Conservation (phyloP, 306 rosid species). For the Geum urbanum region DNA sequence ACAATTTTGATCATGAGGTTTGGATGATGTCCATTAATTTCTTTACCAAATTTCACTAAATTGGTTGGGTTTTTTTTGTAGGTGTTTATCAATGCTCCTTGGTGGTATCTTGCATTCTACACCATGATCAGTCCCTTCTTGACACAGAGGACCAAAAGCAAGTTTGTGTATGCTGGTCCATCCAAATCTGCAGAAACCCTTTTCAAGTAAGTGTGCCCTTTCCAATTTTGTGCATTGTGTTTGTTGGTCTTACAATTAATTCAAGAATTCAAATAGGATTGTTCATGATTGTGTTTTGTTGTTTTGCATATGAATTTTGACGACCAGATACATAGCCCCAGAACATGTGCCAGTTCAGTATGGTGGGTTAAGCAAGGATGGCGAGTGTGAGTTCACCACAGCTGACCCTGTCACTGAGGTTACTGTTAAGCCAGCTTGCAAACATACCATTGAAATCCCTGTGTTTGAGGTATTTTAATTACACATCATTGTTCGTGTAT, state of each 20-base stretch:
- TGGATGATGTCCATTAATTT: not conserved
- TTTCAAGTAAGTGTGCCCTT: constrained; percentile 39
- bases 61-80: not conserved
- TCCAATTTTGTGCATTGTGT: too few relatives aligned
- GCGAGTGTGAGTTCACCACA: constrained; percentile 63
- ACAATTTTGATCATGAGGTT: not conserved
- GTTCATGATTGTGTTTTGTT: not conserved
- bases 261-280: not conserved
- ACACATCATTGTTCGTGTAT: not conserved
- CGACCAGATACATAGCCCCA: constrained; percentile 62
- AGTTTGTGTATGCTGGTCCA: constrained; percentile 82
- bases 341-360: constrained; percentile 84
- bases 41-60: not conserved
- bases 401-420: constrained; percentile 67
- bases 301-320: not conserved
- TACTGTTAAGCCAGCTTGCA: constrained; percentile 62
- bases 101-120: constrained; percentile 56
- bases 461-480: constrained; percentile 53
- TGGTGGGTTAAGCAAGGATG: constrained; percentile 84
- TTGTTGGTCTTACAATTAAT: not conserved
- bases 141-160: constrained; percentile 74
- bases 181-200: constrained; percentile 77
- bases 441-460: constrained; percentile 64
- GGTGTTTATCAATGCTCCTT: constrained; percentile 53
- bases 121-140: constrained; percentile 51